Base-by-base conservation (phyloP, 129 eudicot genomes). In the Pittosporum tobira region DNA sequence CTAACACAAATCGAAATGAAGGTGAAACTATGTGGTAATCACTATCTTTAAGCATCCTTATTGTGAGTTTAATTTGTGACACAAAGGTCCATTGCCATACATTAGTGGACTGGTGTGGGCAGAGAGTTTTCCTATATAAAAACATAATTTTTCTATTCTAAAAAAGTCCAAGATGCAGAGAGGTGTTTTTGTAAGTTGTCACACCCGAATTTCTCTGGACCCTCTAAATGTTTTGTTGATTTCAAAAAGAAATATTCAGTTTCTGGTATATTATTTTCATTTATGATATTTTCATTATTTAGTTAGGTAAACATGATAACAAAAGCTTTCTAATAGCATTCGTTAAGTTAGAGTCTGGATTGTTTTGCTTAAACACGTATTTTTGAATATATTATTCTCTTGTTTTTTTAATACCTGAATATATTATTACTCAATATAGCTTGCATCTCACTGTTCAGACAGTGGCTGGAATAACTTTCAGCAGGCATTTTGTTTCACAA, bases 1-100 rank as follows among this genome's bases (percentile, higher is more conserved):
- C 53, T 83, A 44, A 83, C 91, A 31, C 91, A 79, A 68, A 83
- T 69, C 16, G 91, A 83, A 76, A 79, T 75, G 83, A 79, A 68
- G 80, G 82, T 59, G 40, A 1, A 15, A 3, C n/a, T 7, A 57
- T 18, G 13, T 30, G 29, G 14, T 1, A 12, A 2, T 9, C 24
- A 19, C 28, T n/a, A 34, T 26, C 1, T 1, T 2, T 53, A 24
- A 52, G 14, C 20, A 46, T 18, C 15, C 4, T 24, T 29, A n/a
- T 1, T 6, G 21, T 52, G 27, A 26, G 29, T 14, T 15, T 6
- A 52, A 52, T 52, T 27, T 15, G 27, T n/a, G 19, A 15, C 21
- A 26, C 4, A 51, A 7, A 25, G 9, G 12, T 26, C 16, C 11
- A 13, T 11, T 51, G 56, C 23, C 30, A 51, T 51, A 51, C 0